These are phyloP conservation scores for Croton setiger DNA, from an alignment of 441 rosid species.

Conservation along the genomic window DNA sequence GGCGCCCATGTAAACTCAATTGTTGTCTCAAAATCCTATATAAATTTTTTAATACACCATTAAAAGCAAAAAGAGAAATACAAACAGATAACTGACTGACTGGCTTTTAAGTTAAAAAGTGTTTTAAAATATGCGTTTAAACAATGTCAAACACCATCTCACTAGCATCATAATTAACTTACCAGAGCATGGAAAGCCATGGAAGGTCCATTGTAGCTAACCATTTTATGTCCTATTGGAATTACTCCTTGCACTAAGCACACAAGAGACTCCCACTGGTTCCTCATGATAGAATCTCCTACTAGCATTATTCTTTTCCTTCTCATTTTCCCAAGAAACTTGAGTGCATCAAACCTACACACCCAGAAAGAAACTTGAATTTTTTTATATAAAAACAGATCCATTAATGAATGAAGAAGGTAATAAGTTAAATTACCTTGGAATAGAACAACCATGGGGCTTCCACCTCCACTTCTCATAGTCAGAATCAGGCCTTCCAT, in stretches of 20 bases:
- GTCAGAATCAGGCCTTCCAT: constrained; percentile 89
- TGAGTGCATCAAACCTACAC: constrained; percentile 76
- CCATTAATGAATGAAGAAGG: neutral
- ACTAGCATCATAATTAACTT: too few relatives aligned
- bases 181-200: constrained; percentile 91
- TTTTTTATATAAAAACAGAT: too few relatives aligned
- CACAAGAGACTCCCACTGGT: constrained; percentile 95
- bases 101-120: too few relatives aligned
- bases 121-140: too few relatives aligned
- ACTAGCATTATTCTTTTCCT: constrained; percentile 80
- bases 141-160: too few relatives aligned
- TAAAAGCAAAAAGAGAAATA: too few relatives aligned
- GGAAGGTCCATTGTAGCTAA: constrained; percentile 69
- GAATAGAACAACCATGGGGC: constrained; percentile 69
- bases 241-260: constrained; percentile 86
- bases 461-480: constrained; percentile 93
- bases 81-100: too few relatives aligned
- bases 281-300: constrained; percentile 95
- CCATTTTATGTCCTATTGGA: constrained; percentile 63
- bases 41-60: too few relatives aligned
- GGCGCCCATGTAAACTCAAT: constrained; percentile 95
- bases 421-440: constrained; percentile 45
- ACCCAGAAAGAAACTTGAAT: too few relatives aligned
- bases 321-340: constrained; percentile 77
- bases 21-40: constrained; percentile 69